Base-by-base conservation (phyloP, 345 rosid species). In the Trapa incisa region DNA sequence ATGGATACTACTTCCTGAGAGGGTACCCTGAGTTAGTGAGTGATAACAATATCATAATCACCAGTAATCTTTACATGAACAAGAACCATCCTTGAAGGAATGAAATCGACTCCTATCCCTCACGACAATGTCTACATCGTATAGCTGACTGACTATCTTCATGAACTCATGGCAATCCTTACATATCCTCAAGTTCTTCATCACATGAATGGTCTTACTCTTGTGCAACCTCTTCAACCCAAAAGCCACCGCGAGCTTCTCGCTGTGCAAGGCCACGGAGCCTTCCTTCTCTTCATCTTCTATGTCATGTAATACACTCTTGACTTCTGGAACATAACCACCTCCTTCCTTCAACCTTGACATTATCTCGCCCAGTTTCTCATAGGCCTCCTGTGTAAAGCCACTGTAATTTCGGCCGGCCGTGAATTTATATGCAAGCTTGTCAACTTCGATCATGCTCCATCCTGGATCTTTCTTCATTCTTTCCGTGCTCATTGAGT, bases 141-240 rank as follows among this genome's bases (percentile, higher is more conserved):
- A 79, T 3, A 82, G 56, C 74, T 77, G 76, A 37, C 88, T 81
- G 50, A 82, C 68, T 17, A 76, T 71, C 79, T 85, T 87, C 61
- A 89, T 87, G 67, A 85, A 80, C 42, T 77, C 75, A 77, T 85
- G 90, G 74, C 94, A 87, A 72, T 87, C 94, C 76, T 80, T 76
- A 73, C 94, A 87, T 43, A 87, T 85, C 67, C 94, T 89, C 74
- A 87, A 86, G 74, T 87, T 87, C 79, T 87, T 87, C 86, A 87
- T 81, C 52, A 87, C 76, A 68, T 80, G 82, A 67, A 87, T 64
- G 35, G 80, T 75, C 22, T 77, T 81, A 58, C 94, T 87, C 65
- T 82, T 76, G 60, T 78, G 68, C 52, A 85, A 76, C 68, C 80
- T 84, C 75, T 83, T 52, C 73, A 85, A 78, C 29, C 86, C 91